Evolutionary conservation across 148 eudicot genomes (phyloP), one percentile per base, ranked within the genome.

Genomic region (Agrostemma githago): DNA sequence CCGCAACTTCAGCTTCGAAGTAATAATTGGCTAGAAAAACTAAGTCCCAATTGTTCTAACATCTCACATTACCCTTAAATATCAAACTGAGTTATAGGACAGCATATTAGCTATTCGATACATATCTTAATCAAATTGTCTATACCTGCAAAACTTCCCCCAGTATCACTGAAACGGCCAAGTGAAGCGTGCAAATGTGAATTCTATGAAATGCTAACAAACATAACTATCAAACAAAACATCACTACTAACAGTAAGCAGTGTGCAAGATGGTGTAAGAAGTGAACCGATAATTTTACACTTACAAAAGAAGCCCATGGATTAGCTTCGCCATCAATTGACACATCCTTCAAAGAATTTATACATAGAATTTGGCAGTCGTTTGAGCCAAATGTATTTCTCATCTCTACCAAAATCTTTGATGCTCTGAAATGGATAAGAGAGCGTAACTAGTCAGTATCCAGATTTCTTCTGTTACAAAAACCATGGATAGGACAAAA

Each of bases 301-400:
- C 94, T 89, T 90, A 90, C 97, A 82, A 69, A 74, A 74, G 84
- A 87, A 59, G 86, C 82, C 99, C 99, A 95, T 39, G 88, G 92
- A 72, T 87, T 87, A 54, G 82, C 86, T 73, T 83, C 76, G 74
- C 75, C 83, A 74, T 84, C 87, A 75, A 68, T 80, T 62, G 77
- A 74, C 61, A 88, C 88, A 70, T 84, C 87, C 70, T 69, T 82
- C 68, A 84, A 82, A 63, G 97, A 90, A 78, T 92, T 95, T 59
- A 90, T 84, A 79, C 96, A 90, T 78, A 92, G 79, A 82, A 95
- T 66, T 74, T 81, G 93, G 79, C 97, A 92, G 74, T 88, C 87
- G 78, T 72, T 86, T 75, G 92, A 80, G 57, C 96, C 99, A 92
- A 90, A 95, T 66, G 93, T 86, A 80, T 76, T 89, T 81, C 84